phyloP scores from a whole-genome alignment of 169 alveolate species.

The Gregarina niphandrodes region DNA sequence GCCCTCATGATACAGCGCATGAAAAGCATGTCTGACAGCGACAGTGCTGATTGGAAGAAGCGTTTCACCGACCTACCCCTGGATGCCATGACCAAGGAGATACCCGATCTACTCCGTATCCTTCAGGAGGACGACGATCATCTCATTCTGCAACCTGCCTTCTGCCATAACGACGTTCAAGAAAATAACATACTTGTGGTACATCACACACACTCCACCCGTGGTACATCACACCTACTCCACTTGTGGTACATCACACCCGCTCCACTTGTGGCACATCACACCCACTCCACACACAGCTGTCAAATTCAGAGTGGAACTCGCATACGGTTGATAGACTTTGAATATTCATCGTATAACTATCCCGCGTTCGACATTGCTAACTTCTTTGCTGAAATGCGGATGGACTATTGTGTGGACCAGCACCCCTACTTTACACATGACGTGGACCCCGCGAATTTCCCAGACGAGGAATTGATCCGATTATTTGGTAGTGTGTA shows the following conservation, averaged over 20 bases:
- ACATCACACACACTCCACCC: neutral
- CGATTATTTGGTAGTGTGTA: neutral
- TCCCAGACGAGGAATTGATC: neutral
- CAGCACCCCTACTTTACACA: conserved; percentile 2
- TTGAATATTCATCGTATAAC: conserved; percentile 3
- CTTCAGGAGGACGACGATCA: no score
- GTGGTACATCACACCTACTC: no score
- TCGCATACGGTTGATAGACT: conserved; percentile 2
- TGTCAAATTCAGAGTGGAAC: conserved; percentile 4
- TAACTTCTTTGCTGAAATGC: conserved; percentile 1
- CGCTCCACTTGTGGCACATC: no score
- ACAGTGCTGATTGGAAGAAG: no score
- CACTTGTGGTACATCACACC: no score
- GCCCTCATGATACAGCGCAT: no score
- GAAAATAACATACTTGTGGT: conserved; percentile 6
- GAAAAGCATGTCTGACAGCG: no score
- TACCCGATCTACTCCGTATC: no score
- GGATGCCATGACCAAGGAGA: no score
- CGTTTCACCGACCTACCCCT: no score
- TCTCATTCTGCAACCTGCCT: conserved; percentile 10
- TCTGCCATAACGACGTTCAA: conserved; percentile 22
- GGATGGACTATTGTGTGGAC: conserved; percentile 2
- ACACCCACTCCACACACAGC: neutral
- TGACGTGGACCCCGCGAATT: neutral
- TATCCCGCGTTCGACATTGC: conserved; percentile 12